A percentile compares a stretch with the other conserved stretches of the same genome.
phyloP scores from a whole-genome alignment of 352 stramenopile species.

The Phytophthora uliginosa region DNA sequence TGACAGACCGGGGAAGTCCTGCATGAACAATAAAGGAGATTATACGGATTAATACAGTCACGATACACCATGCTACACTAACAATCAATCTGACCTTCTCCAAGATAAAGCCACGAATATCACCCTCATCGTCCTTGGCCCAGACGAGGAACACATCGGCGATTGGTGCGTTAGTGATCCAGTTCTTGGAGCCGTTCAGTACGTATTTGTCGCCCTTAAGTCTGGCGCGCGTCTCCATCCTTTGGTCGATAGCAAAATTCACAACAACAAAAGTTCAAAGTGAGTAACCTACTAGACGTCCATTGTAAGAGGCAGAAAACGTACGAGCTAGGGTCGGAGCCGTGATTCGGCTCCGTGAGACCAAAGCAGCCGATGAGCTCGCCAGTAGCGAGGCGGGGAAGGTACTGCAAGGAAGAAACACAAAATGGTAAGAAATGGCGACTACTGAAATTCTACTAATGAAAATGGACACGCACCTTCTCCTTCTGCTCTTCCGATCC shows the following conservation, averaged over 20 bases:
- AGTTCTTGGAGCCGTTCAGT: slow-evolving; percentile 96
- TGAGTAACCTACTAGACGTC: slow-evolving; percentile 6
- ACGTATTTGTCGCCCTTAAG: slow-evolving; percentile 94
- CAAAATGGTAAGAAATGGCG: background rate
- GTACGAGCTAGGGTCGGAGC: slow-evolving; percentile 94
- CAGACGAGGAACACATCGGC: slow-evolving; percentile 98
- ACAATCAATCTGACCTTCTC: slow-evolving; percentile 79
- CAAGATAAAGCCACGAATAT: slow-evolving; percentile 96
- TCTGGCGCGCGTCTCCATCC: slow-evolving; percentile 96
- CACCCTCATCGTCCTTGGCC: slow-evolving; percentile 96
- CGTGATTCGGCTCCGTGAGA: slow-evolving; percentile 98
- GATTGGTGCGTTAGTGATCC: slow-evolving; percentile 99
- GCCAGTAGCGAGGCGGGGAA: slow-evolving; percentile 95
- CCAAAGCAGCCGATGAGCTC: slow-evolving; percentile 98
- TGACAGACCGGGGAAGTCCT: slow-evolving; percentile 93
- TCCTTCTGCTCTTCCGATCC: slow-evolving; percentile 97
- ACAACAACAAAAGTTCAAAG: background rate
- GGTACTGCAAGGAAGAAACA: slow-evolving; percentile 71
- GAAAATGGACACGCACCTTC: slow-evolving; percentile 60
- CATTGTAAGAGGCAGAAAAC: slow-evolving; percentile 16
- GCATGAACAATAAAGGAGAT: background rate
- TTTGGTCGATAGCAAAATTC: slow-evolving; percentile 14
- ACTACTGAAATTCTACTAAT: background rate
- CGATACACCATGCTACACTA: background rate
- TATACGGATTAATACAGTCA: background rate